Evolutionary conservation across 768 basidiomycete genomes (phyloP).

Genomic region (Royoungia palumana): DNA sequence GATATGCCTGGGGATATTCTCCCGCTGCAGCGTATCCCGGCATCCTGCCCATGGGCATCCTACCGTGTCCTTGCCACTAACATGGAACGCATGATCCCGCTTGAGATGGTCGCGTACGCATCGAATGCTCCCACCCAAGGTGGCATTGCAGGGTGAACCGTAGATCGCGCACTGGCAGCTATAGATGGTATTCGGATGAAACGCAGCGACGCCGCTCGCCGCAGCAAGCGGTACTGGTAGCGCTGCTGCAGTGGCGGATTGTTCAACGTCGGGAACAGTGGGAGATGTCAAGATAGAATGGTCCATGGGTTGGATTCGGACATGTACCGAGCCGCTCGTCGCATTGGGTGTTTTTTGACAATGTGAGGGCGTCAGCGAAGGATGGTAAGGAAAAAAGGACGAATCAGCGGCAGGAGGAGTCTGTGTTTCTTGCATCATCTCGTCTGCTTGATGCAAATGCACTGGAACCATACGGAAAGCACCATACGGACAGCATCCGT

Average conservation of each 20-base stretch:
- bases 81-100: slow-evolving; percentile 1
- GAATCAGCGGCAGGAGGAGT: no score
- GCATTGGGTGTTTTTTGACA: not conserved
- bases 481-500: not conserved
- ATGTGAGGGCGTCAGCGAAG: not conserved
- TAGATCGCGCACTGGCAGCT: slow-evolving; percentile 2
- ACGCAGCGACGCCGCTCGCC: not conserved
- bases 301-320: not conserved
- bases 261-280: not conserved
- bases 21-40: slow-evolving; percentile 2
- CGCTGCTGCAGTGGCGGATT: not conserved
- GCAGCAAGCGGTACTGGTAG: not conserved
- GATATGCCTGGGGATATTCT: slow-evolving; percentile 21
- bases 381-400: not conserved
- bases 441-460: not conserved
- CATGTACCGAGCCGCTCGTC: not conserved
- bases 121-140: slow-evolving; percentile 1
- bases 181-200: not conserved
- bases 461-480: not conserved
- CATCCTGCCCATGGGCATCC: slow-evolving; percentile 16
- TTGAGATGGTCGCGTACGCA: slow-evolving; percentile 19
- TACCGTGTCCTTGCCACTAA: not conserved
- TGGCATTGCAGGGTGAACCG: slow-evolving; percentile 2
- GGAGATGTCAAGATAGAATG: not conserved
- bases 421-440: not conserved